A percentile compares a stretch with the other conserved stretches of the same genome.
Evolutionary conservation across 2,329 filamentous ascomycete species (phyloP).

Genomic region (Fusarium albidum): DNA sequence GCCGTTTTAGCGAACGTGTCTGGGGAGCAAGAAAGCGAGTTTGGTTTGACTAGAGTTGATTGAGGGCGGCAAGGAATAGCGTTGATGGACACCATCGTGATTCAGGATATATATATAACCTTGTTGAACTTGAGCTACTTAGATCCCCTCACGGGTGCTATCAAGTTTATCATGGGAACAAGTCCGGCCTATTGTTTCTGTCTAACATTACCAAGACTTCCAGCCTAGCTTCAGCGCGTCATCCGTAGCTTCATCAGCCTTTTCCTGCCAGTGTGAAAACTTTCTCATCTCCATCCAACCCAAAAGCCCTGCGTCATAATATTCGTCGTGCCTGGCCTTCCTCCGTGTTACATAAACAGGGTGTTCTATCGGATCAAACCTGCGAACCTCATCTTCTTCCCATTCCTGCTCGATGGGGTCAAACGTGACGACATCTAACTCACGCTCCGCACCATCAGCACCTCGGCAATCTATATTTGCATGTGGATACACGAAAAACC

Average conservation of each 20-base stretch:
- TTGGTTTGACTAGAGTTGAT: too few species aligned
- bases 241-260: conserved; percentile 3
- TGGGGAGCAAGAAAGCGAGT: too few species aligned
- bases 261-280: neutral
- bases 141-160: too few species aligned
- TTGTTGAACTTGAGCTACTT: too few species aligned
- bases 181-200: too few species aligned
- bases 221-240: conserved; percentile 2
- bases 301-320: neutral
- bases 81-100: too few species aligned
- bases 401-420: conserved; percentile 7
- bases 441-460: neutral
- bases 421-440: conserved; percentile 4
- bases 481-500: conserved; percentile 4
- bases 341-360: neutral
- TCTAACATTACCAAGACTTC: conserved; percentile 1
- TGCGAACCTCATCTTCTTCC: neutral
- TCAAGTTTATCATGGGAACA: too few species aligned
- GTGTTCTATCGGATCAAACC: conserved; percentile 8
- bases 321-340: neutral
- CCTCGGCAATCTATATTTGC: neutral
- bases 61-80: too few species aligned
- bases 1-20: neutral
- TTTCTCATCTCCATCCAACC: conserved; percentile 4
- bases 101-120: too few species aligned